These are phyloP conservation scores for Pseudogymnoascus sp. DNA, from an alignment of 2,329 filamentous ascomycete genomes.

Conservation along the genomic window DNA sequence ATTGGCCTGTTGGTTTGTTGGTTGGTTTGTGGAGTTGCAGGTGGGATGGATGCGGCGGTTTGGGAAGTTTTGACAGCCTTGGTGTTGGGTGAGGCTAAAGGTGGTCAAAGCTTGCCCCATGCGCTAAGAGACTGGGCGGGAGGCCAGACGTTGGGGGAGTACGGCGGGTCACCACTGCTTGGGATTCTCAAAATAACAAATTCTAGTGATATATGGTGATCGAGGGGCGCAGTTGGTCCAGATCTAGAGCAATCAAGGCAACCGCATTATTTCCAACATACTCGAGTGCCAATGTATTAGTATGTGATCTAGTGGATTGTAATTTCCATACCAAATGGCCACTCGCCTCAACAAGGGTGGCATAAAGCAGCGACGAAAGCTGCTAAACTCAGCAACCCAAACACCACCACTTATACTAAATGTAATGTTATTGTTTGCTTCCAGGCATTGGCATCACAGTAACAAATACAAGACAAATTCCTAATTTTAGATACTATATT, in stretches of 20 bases:
- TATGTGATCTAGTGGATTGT: too few relatives aligned
- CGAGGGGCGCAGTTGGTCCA: too few relatives aligned
- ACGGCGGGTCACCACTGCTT: background rate
- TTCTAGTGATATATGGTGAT: background rate
- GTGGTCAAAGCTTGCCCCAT: background rate
- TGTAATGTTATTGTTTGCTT: background rate
- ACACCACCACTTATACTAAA: too few relatives aligned
- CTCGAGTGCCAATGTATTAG: too few relatives aligned
- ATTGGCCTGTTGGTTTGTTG: conserved; percentile 2
- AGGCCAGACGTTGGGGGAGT: background rate
- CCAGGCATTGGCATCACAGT: background rate
- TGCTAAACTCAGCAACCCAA: too few relatives aligned
- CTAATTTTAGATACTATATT: background rate
- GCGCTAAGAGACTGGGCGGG: background rate
- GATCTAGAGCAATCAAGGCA: too few relatives aligned
- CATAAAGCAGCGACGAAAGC: too few relatives aligned
- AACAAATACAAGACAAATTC: background rate
- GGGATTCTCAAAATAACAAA: background rate
- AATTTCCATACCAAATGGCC: too few relatives aligned
- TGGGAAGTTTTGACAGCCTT: conserved; percentile 6
- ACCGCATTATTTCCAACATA: too few relatives aligned
- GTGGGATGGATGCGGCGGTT: conserved; percentile 1
- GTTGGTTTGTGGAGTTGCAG: conserved; percentile 8
- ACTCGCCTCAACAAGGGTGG: too few relatives aligned
- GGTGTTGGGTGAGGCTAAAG: conserved; percentile 1